Evolutionary conservation across 2,329 filamentous ascomycete species (phyloP), one percentile per base, ranked within the genome.

Genomic region (Talaromyces albobiverticillius): DNA sequence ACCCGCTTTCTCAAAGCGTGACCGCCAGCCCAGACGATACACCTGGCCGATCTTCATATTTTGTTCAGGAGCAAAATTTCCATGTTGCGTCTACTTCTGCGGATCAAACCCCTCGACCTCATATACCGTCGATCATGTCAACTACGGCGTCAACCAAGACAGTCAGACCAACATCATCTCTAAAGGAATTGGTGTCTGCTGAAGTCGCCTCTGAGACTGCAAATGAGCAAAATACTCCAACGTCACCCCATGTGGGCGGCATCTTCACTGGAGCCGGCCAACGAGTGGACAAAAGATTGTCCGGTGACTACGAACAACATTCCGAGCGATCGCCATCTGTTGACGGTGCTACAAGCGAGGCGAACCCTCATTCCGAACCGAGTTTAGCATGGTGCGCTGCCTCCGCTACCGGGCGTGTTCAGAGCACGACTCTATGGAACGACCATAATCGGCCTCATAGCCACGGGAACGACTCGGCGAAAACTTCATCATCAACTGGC

Each of bases 1-100:
- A 93, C 67, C 88, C 89, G 18, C 73, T 93, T 40, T 84, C 88
- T 16, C 86, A 89, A 61, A 92, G 88, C 66, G 81, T 89, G 46
- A 85, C 83, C 32, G 87, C 82, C 16, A 89, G 85, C 64, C 88
- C 88, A 1, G 82, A 86, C 13, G 59, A 64, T 31, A 61, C 65
- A n/a, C 61, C 66, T 11, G 61, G 65, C 11, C 64, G 64, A 42
- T 55, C 61, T 10, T 70, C 67, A 14, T 77, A 77, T 56, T 77
- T 76, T 54, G 62, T 60, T 51, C 59, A 50, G 22, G 57, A 48
- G 18, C 51, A 43, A 54, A 55, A 41, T 38, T n/a, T 22, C 18
- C 49, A 46, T 38, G n/a, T 34, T 10, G 32, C 14, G 18, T 20
- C 23, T 14, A 16, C 23, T n/a, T n/a, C n/a, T n/a, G 23, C 47